Evolutionary conservation across 2,329 filamentous ascomycete genomes (phyloP).

Genomic region (Aspergillus ibericus): DNA sequence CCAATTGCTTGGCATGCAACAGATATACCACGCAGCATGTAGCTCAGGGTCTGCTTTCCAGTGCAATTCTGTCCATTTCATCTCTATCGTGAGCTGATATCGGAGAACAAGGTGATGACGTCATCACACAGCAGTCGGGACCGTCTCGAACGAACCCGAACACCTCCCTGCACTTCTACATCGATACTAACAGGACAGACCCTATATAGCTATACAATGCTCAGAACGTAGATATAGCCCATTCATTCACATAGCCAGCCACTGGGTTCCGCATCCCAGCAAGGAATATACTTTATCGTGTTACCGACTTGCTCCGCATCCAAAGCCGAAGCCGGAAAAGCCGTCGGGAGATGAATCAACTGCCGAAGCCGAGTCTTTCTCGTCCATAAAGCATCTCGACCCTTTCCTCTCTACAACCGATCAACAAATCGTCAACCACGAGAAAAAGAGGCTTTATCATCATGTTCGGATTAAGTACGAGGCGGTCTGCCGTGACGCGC

Average conservation of each 20-base stretch:
- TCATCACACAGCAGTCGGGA: conserved; percentile 2
- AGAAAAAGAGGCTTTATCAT: background rate
- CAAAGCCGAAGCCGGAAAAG: conserved; percentile 16
- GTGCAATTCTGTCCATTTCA: too few relatives aligned
- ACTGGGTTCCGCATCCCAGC: background rate
- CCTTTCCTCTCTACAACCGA: background rate
- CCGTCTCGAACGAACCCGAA: background rate
- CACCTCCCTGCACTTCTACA: background rate
- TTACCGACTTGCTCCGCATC: conserved; percentile 30
- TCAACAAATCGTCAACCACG: background rate
- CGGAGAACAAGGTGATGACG: conserved; percentile 1
- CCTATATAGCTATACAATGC: background rate
- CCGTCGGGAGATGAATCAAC: conserved; percentile 17
- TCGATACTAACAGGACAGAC: background rate
- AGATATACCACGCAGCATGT: too few relatives aligned
- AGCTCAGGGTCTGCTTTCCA: too few relatives aligned
- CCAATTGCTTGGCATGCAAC: too few relatives aligned
- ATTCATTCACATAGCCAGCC: background rate
- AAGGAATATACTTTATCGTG: conserved; percentile 7
- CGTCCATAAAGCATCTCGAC: conserved; percentile 4
- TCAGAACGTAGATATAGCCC: background rate
- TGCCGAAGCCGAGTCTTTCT: conserved; percentile 12
- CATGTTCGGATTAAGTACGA: conserved; percentile 23
- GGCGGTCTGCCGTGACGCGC: conserved; percentile 17
- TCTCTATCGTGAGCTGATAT: background rate